Base-by-base conservation (phyloP, 495 filamentous ascomycete species). In the Talaromyces wortmannii region DNA sequence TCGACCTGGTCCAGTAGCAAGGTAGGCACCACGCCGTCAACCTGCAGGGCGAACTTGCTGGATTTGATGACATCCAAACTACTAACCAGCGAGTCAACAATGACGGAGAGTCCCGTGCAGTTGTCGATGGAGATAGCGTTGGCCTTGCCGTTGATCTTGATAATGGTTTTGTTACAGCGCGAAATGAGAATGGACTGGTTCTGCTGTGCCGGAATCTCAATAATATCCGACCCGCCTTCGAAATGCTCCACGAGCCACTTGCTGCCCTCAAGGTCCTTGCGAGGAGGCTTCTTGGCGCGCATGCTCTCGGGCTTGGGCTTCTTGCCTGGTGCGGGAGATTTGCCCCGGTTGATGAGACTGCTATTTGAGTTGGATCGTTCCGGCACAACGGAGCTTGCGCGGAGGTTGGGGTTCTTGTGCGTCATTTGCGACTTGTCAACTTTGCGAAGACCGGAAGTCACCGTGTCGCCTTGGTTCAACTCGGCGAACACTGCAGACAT, bases 211-310 rank as follows among this genome's bases (percentile, higher is more conserved):
- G 89, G 74, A 65, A 96, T 82, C 60, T 91, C 83, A 52, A 96
- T 73, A 45, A 89, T 81, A 1, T 82, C 76, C 6, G 69, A 55
- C 12, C 72, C 59, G 56, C 83, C 87, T 31, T 97, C 92, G 65
- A 83, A 96, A 75, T 99, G 92, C 77, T 97, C 94, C 61, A 98
- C 81, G 52, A 87, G 79, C 95, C 95, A 99, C 71, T 97, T 97
- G 69, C 88, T 96, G 56, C 92, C 91, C 57, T 96, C 91, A 7
- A 97, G 81, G 59, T 92, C 90, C 78, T 91, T 96, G 70, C 86
- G 89, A 7, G 90, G 82, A 33, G 90, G 91, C 77, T 92, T 96
- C 77, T 95, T 96, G 12, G 85, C 80, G 18, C 91, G 89, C 89
- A 98, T 89, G 69, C 80, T 89, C 68, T 95, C 87, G 12, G 94